Conservation (phyloP, 306 rosid genomes). For the Alnus rubra region DNA sequence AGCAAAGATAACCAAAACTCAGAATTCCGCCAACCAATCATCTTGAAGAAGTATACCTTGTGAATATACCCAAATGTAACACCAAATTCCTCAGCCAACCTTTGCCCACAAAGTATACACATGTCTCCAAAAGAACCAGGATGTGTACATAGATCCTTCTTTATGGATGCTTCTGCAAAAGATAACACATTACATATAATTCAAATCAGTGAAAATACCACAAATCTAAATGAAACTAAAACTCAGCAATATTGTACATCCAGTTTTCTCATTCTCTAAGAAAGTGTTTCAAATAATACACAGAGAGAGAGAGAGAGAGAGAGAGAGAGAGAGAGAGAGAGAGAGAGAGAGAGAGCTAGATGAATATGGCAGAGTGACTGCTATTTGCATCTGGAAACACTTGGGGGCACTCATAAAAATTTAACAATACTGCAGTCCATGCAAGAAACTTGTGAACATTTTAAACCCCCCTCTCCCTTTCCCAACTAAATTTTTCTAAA, state of each 20-base stretch:
- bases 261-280: not conserved
- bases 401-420: no score
- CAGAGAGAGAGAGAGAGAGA: no score
- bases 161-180: constrained; percentile 45
- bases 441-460: no score
- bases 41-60: constrained; percentile 53
- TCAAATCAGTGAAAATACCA: not conserved
- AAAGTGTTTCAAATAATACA: not conserved
- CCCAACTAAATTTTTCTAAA: no score
- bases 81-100: constrained; percentile 66
- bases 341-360: no score
- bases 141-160: constrained; percentile 49
- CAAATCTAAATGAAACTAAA: not conserved
- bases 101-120: constrained; percentile 76
- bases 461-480: no score
- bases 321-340: no score
- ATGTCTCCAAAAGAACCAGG: constrained; percentile 80
- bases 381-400: not conserved
- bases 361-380: no score
- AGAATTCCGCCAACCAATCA: constrained; percentile 19
- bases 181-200: not conserved
- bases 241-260: not conserved
- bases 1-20: constrained; percentile 19
- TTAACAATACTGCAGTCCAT: no score
- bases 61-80: constrained; percentile 82